A percentile compares a stretch with the other conserved stretches of the same genome.
Conservation (phyloP, 2,329 filamentous ascomycete genomes). For the Alternaria hordeiaustralica region DNA sequence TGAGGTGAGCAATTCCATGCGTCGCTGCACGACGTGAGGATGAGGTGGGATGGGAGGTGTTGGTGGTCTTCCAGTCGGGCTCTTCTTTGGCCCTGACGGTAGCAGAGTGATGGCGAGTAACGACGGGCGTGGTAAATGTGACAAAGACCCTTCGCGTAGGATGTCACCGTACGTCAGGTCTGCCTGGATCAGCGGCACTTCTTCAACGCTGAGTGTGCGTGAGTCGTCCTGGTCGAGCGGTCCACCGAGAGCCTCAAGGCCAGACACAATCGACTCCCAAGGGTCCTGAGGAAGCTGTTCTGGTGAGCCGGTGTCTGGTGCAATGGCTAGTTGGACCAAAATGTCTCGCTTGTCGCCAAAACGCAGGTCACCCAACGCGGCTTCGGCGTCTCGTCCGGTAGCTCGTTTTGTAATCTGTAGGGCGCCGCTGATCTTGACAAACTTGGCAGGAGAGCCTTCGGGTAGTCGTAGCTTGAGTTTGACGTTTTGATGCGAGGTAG, state of each 20-base stretch:
- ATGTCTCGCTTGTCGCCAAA: slow-evolving; percentile 86
- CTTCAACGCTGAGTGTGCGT: slow-evolving; percentile 84
- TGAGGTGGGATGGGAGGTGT: slow-evolving; percentile 87
- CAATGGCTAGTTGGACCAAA: slow-evolving; percentile 84
- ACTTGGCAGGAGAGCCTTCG: slow-evolving; percentile 96
- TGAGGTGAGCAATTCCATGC: slow-evolving; percentile 96
- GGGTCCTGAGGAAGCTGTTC: slow-evolving; percentile 90
- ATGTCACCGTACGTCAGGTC: slow-evolving; percentile 95
- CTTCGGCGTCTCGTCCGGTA: slow-evolving; percentile 92
- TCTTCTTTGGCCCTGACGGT: slow-evolving; percentile 70
- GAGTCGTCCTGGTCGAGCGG: slow-evolving; percentile 86
- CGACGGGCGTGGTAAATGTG: slow-evolving; percentile 87
- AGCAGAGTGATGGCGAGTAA: slow-evolving; percentile 96
- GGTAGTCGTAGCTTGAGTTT: slow-evolving; percentile 93
- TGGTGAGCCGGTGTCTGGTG: slow-evolving; percentile 80
- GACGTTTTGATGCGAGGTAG: slow-evolving; percentile 96
- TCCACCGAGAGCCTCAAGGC: slow-evolving; percentile 89
- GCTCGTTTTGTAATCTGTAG: slow-evolving; percentile 96
- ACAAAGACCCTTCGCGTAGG: slow-evolving; percentile 82
- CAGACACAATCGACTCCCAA: slow-evolving; percentile 97
- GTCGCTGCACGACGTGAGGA: slow-evolving; percentile 90
- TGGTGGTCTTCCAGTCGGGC: slow-evolving; percentile 58
- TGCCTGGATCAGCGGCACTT: slow-evolving; percentile 92
- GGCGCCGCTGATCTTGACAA: slow-evolving; percentile 97
- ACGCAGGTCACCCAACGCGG: slow-evolving; percentile 85